Conservation (phyloP, 345 rosid genomes). For the Heritiera littoralis region DNA sequence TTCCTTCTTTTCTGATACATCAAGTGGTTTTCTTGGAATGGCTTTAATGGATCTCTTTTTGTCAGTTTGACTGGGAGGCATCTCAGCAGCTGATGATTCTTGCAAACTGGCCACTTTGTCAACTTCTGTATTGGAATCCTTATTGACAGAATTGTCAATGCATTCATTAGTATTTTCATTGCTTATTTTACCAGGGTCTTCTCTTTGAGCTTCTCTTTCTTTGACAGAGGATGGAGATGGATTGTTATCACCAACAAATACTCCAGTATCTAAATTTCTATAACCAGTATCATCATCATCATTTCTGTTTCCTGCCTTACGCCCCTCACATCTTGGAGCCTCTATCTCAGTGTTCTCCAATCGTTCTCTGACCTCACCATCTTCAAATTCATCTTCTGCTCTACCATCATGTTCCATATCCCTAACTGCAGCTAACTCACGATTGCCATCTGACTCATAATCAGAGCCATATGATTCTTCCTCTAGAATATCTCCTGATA, state of each 20-base stretch:
- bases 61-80: slow-evolving; percentile 30
- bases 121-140: slow-evolving; percentile 23
- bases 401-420: slow-evolving; percentile 41
- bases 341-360: slow-evolving; percentile 25
- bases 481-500: slow-evolving; percentile 49
- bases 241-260: slow-evolving; percentile 23
- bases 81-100: slow-evolving; percentile 35
- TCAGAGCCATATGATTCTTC: slow-evolving; percentile 49
- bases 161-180: slow-evolving; percentile 24
- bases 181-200: slow-evolving; percentile 35
- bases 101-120: slow-evolving; percentile 31
- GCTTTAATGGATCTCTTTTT: slow-evolving; percentile 22
- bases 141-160: slow-evolving; percentile 25
- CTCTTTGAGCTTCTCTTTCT: slow-evolving; percentile 33
- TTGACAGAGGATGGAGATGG: slow-evolving; percentile 29
- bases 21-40: slow-evolving; percentile 29
- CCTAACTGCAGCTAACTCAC: slow-evolving; percentile 33
- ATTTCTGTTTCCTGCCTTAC: slow-evolving; percentile 19
- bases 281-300: slow-evolving; percentile 36
- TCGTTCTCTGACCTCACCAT: slow-evolving; percentile 64
- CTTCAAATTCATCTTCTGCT: slow-evolving; percentile 53
- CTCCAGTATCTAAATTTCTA: slow-evolving; percentile 26
- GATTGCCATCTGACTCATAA: slow-evolving; percentile 52
- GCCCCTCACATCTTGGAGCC: slow-evolving; percentile 29
- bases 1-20: slow-evolving; percentile 34